Evolutionary conservation across 306 rosid species (phyloP).

Genomic region (Fagus sylvatica): DNA sequence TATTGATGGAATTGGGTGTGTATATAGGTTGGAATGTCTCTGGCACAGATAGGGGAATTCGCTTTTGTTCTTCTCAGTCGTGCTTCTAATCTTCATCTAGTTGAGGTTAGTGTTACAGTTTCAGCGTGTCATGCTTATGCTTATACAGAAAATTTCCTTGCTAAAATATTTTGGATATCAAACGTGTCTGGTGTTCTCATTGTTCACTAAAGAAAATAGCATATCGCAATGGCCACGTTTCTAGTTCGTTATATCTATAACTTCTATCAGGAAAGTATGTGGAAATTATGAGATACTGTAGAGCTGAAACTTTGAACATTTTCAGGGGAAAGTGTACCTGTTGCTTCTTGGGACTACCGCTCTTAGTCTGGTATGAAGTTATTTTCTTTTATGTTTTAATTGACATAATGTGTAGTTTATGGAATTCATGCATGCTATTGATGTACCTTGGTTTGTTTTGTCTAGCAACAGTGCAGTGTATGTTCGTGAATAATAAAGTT

Average conservation of each 20-base stretch:
- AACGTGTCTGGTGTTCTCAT: not conserved
- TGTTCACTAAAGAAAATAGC: not conserved
- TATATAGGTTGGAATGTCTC: constrained; percentile 95
- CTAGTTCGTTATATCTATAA: not conserved
- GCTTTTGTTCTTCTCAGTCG: constrained; percentile 98
- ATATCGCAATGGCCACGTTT: not conserved
- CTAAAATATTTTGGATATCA: constrained; percentile 2
- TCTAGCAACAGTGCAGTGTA: not conserved
- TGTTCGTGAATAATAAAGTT: not conserved
- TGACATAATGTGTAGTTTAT: not conserved
- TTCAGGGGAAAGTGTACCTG: constrained; percentile 59
- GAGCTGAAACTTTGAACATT: constrained; percentile 15
- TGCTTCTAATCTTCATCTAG: constrained; percentile 97
- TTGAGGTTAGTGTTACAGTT: constrained; percentile 66
- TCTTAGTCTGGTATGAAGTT: constrained; percentile 49
- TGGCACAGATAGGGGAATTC: constrained; percentile 96
- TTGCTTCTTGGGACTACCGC: constrained; percentile 68
- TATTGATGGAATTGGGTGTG: constrained; percentile 51
- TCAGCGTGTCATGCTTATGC: not conserved
- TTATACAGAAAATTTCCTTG: not conserved
- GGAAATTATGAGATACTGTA: not conserved
- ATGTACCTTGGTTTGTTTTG: not conserved
- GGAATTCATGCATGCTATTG: not conserved
- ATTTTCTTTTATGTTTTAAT: not conserved
- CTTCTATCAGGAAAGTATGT: not conserved